phyloP scores from a whole-genome alignment of 495 filamentous ascomycete species.

The Aspergillus indologenus region DNA sequence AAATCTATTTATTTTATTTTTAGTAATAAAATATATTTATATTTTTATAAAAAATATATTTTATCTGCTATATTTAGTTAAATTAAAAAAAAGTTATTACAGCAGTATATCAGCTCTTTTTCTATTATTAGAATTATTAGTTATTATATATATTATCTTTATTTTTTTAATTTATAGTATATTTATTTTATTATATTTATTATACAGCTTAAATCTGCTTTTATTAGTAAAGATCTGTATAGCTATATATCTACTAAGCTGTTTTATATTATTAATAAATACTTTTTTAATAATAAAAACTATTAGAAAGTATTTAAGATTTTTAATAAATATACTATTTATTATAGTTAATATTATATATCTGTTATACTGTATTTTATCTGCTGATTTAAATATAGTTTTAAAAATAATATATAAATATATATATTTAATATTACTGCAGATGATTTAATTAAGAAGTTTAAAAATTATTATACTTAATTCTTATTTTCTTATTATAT shows the following conservation, averaged over 20 bases:
- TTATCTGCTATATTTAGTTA: background rate
- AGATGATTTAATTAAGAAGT: background rate
- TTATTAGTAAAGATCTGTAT: no score
- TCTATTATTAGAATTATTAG: no score
- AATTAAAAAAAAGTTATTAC: background rate
- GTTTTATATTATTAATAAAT: no score
- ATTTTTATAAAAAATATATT: conserved; percentile 7
- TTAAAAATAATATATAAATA: background rate
- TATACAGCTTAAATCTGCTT: no score
- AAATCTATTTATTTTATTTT: background rate
- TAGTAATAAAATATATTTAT: conserved; percentile 5
- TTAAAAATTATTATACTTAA: background rate
- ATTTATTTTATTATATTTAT: no score
- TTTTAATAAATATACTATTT: background rate
- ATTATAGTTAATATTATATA: background rate
- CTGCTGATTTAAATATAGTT: background rate
- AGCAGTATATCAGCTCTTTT: background rate
- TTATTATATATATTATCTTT: no score
- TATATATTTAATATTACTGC: background rate
- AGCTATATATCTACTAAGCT: no score
- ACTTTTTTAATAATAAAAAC: background rate
- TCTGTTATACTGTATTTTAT: background rate
- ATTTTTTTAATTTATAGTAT: no score
- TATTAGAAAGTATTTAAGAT: background rate
- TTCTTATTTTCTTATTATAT: background rate